Percentiles rank a stretch among this genome's conserved stretches.
These are phyloP conservation scores for Puya raimondii DNA, from an alignment of 176 grass and related monocot genomes.

Conservation along the genomic window DNA sequence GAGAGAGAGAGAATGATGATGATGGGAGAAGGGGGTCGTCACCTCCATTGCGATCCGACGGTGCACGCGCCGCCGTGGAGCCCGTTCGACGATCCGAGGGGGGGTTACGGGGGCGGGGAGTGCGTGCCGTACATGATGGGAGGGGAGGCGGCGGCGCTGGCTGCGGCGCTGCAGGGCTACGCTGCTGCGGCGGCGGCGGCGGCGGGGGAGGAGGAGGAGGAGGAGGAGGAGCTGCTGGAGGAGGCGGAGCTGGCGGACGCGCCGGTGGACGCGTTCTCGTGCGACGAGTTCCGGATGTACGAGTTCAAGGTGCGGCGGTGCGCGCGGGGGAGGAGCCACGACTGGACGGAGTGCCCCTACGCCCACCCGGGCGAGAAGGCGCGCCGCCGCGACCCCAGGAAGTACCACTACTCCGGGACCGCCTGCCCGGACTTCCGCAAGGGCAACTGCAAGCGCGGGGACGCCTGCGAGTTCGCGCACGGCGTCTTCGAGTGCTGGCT, in stretches of 20 bases:
- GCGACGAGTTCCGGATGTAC: conserved; percentile 98
- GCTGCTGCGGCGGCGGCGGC: background rate
- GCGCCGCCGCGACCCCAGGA: conserved; percentile 69
- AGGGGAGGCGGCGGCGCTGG: conserved; percentile 7
- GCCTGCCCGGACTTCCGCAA: conserved; percentile 94
- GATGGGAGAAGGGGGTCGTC: conserved; percentile 43
- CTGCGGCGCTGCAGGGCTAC: conserved; percentile 20
- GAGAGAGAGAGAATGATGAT: conserved; percentile 35
- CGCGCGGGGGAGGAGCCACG: conserved; percentile 57
- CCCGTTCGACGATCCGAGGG: conserved; percentile 32
- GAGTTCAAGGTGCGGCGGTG: conserved; percentile 96
- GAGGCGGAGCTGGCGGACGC: background rate
- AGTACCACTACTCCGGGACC: conserved; percentile 87
- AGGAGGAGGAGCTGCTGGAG: conserved; percentile 13
- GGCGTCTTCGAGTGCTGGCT: conserved; percentile 99
- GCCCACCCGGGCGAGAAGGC: conserved; percentile 95
- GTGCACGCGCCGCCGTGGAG: conserved; percentile 55
- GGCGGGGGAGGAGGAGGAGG: conserved; percentile 17
- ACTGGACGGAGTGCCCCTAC: conserved; percentile 99
- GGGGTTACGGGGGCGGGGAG: conserved; percentile 24
- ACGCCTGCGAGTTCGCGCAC: conserved; percentile 84
- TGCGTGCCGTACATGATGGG: conserved; percentile 33
- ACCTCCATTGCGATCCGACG: conserved; percentile 5
- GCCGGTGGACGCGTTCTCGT: conserved; percentile 44
- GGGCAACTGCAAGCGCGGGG: conserved; percentile 79